phyloP scores from a whole-genome alignment of 75 land plant genomes.

The Pseudotsuga menziesii region DNA sequence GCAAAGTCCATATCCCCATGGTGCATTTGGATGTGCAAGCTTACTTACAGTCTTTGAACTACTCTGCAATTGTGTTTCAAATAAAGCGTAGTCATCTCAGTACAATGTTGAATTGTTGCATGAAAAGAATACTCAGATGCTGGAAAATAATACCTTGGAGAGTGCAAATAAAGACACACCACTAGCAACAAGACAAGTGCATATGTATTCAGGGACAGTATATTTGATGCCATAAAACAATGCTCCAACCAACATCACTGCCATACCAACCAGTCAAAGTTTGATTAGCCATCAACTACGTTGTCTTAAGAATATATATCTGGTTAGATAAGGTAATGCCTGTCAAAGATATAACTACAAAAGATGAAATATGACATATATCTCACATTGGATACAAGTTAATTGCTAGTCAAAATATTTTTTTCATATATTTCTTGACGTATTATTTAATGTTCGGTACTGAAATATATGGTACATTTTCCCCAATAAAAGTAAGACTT shows the following conservation, averaged over 20 bases:
- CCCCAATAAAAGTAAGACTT: neutral
- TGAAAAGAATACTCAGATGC: neutral
- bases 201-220: slow-evolving; percentile 83
- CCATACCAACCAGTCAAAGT: slow-evolving; percentile 8
- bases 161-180: slow-evolving; percentile 96
- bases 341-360: no score
- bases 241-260: slow-evolving; percentile 98
- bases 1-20: slow-evolving; percentile 88
- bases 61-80: slow-evolving; percentile 47
- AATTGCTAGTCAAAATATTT: no score
- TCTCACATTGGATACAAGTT: no score
- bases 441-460: no score
- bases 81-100: neutral
- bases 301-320: no score
- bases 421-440: no score
- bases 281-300: neutral
- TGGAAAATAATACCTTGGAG: slow-evolving; percentile 52
- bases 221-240: slow-evolving; percentile 87
- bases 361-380: no score
- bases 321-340: no score
- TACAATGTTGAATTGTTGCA: neutral
- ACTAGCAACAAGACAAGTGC: slow-evolving; percentile 94
- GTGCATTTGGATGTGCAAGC: slow-evolving; percentile 93
- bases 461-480: no score
- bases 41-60: slow-evolving; percentile 74